These are phyloP conservation scores for Cladophialophora yegresii DNA, from an alignment of 2,329 filamentous ascomycete species.

Conservation along the genomic window DNA sequence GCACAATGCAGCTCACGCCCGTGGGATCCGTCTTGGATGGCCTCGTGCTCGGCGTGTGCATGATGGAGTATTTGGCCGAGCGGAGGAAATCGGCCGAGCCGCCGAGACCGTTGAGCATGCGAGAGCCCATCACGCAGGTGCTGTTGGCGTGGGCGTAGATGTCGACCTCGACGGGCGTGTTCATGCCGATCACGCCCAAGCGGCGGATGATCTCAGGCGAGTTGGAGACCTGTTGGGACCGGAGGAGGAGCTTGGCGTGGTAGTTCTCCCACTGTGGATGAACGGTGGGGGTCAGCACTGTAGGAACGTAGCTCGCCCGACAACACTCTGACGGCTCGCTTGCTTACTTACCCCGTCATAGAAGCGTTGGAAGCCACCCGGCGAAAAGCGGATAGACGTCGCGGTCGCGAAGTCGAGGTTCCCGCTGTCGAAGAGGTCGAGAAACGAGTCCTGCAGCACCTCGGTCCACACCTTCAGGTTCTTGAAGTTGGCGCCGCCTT, in stretches of 20 bases:
- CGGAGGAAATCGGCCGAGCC: constrained; percentile 81
- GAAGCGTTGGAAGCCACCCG: constrained; percentile 87
- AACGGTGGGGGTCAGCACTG: not conserved
- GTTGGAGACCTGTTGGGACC: constrained; percentile 86
- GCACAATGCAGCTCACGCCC: constrained; percentile 84
- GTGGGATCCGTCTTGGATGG: constrained; percentile 80
- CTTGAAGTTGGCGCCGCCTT: constrained; percentile 73
- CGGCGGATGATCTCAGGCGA: constrained; percentile 86
- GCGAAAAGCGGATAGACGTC: constrained; percentile 86
- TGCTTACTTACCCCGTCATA: constrained; percentile 57
- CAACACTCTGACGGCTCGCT: not conserved
- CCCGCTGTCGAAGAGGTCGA: constrained; percentile 87
- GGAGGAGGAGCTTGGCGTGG: constrained; percentile 77
- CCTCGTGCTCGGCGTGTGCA: constrained; percentile 84
- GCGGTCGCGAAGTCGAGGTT: constrained; percentile 87
- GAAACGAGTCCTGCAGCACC: constrained; percentile 88
- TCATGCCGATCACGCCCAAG: constrained; percentile 88
- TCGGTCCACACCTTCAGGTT: constrained; percentile 93
- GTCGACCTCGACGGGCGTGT: constrained; percentile 90
- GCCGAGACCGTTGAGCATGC: constrained; percentile 84
- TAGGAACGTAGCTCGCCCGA: not conserved
- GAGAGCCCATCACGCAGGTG: constrained; percentile 83
- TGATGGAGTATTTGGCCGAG: constrained; percentile 80
- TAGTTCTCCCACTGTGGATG: constrained; percentile 67
- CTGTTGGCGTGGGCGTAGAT: constrained; percentile 93